These are phyloP conservation scores for Calophaca sinica DNA, from an alignment of 306 rosid genomes.

Conservation along the genomic window DNA sequence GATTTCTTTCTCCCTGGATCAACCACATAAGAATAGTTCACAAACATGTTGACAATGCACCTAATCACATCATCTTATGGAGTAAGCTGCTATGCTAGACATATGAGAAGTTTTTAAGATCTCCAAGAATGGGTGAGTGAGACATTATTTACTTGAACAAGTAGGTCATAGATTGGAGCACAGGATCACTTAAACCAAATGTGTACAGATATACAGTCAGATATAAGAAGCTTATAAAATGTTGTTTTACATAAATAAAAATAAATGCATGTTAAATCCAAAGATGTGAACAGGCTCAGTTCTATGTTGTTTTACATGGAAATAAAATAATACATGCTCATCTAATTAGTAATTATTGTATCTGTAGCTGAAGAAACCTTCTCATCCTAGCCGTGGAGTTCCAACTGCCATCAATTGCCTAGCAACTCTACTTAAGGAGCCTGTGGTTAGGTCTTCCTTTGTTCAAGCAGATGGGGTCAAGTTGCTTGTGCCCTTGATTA, in stretches of 20 bases:
- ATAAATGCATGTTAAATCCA: constrained; percentile 6
- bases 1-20: constrained; percentile 24
- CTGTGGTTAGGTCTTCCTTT: constrained; percentile 84
- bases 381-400: constrained; percentile 83
- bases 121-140: neutral
- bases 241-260: constrained; percentile 4
- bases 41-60: constrained; percentile 19
- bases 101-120: constrained; percentile 27
- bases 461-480: constrained; percentile 92
- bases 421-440: constrained; percentile 89
- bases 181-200: constrained; percentile 16
- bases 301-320: neutral
- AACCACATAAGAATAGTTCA: neutral
- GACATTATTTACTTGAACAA: constrained; percentile 29
- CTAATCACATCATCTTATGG: constrained; percentile 20
- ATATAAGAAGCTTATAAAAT: constrained; percentile 15
- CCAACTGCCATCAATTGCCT: constrained; percentile 87
- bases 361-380: constrained; percentile 87
- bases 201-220: neutral
- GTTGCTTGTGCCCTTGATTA: constrained; percentile 86
- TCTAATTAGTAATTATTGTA: constrained; percentile 34
- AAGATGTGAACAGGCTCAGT: constrained; percentile 17
- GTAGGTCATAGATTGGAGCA: constrained; percentile 22
- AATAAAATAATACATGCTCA: constrained; percentile 5
- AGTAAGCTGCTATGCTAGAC: constrained; percentile 30